phyloP scores from a whole-genome alignment of 1,139 yeast species.

The Candida glucosophila region DNA sequence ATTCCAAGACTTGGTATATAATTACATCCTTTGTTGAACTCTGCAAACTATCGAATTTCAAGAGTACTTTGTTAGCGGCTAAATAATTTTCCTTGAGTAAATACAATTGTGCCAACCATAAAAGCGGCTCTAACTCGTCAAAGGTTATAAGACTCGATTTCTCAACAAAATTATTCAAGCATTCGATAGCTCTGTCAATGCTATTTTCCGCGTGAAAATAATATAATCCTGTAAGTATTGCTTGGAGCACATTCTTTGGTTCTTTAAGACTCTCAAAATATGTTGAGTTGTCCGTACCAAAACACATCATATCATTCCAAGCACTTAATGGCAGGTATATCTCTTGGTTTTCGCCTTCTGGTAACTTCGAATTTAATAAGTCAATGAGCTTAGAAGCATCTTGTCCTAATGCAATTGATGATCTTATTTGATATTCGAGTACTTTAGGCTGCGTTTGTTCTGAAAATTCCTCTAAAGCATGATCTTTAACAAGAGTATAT shows the following conservation, averaged over 20 bases:
- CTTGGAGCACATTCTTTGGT: constrained; percentile 30
- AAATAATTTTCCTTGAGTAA: constrained; percentile 30
- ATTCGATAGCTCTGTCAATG: constrained; percentile 29
- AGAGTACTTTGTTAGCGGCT: constrained; percentile 28
- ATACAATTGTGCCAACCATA: constrained; percentile 35
- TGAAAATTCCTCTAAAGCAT: constrained; percentile 26
- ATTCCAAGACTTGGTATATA: constrained; percentile 59
- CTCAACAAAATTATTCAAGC: constrained; percentile 21
- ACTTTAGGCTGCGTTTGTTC: constrained; percentile 30
- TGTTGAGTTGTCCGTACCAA: constrained; percentile 31
- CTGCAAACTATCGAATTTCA: constrained; percentile 31
- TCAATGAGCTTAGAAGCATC: constrained; percentile 37
- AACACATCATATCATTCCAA: constrained; percentile 35
- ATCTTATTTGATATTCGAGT: constrained; percentile 35
- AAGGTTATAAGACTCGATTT: constrained; percentile 9
- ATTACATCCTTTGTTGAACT: constrained; percentile 53
- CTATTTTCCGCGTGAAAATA: constrained; percentile 31
- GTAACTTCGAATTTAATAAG: constrained; percentile 24
- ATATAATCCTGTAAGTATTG: constrained; percentile 35
- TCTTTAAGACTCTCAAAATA: constrained; percentile 30
- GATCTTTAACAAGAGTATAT: constrained; percentile 27
- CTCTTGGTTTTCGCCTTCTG: constrained; percentile 28
- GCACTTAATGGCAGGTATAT: constrained; percentile 33
- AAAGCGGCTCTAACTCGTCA: constrained; percentile 36
- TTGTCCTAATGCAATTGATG: constrained; percentile 28